Base-by-base conservation (phyloP, 495 filamentous ascomycete species). In the Xylaria curta region DNA sequence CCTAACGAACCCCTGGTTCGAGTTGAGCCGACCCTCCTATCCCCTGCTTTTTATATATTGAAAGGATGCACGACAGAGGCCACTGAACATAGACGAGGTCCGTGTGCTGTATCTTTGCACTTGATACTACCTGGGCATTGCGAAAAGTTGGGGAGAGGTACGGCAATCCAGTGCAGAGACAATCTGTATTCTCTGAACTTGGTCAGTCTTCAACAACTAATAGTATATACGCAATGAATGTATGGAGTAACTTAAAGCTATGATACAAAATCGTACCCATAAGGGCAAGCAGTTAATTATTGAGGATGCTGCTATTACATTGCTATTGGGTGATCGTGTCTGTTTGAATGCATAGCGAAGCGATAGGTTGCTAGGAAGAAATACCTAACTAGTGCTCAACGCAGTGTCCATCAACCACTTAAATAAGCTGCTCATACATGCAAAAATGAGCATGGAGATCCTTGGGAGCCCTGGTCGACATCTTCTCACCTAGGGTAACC, bases 11-110 rank as follows among this genome's bases (percentile, higher is more conserved):
- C 56, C 56, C 59, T 42, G 6, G 59, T 62, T 38, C 59, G n/a
- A 40, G n/a, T 62, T 28, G 33, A 44, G 38, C 60, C 60, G 38
- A 60, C 58, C 58, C 26, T 24, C 59, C 59, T 36, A 24, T 40
- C 36, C 59, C 60, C 21, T 42, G 24, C 36, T n/a, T 63, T 44
- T 62, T 38, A 36, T 59, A 60, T 63, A 63, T 63, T 10, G 60
- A 42, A 21, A 44, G 60, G 38, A 44, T 33, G 15, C 46, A 24
- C 62, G 58, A 60, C 33, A 60, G 17, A 38, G 46, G 28, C 19
- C 38, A 44, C 65, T 6, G 46, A 8, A n/a, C 64, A 26, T 21
- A 10, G 40, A 8, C 31, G 28, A 49, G 53, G 51, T 59, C 54
- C 10, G 40, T 49, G 66, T 47, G 54, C 17, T 49, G 36, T 61